These are phyloP conservation scores for Apiotrichum montevideense DNA, from an alignment of 1,284 basidiomycete species.

Conservation along the genomic window DNA sequence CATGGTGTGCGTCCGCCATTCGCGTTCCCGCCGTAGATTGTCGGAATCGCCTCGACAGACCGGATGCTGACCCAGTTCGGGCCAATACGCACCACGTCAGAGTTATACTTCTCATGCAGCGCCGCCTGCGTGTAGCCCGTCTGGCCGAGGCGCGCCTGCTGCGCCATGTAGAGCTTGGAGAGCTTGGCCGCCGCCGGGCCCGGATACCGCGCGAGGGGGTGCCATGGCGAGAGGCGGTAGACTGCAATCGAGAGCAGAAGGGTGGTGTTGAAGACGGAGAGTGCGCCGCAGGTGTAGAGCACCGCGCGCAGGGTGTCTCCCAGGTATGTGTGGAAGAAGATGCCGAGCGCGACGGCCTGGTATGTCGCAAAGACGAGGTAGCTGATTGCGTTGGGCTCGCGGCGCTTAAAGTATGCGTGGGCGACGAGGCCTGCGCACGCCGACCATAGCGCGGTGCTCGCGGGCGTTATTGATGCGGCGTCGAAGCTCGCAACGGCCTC, in stretches of 20 bases:
- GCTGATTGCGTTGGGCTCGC: too few relatives aligned
- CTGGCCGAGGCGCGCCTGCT: constrained; percentile 3
- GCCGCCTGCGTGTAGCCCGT: constrained; percentile 8
- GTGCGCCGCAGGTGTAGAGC: too few relatives aligned
- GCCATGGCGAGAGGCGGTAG: constrained; percentile 11
- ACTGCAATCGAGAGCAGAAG: neutral
- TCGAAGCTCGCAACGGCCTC: too few relatives aligned
- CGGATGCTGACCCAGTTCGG: constrained; percentile 80
- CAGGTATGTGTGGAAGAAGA: too few relatives aligned
- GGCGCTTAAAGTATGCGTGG: too few relatives aligned
- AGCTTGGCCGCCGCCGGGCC: constrained; percentile 5
- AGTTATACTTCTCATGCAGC: constrained; percentile 7
- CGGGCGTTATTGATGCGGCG: too few relatives aligned
- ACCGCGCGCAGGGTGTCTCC: too few relatives aligned
- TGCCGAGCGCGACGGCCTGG: too few relatives aligned
- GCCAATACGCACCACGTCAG: constrained; percentile 66
- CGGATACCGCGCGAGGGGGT: constrained; percentile 8
- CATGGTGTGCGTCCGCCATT: neutral
- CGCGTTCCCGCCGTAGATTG: constrained; percentile 64
- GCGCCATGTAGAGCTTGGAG: constrained; percentile 8
- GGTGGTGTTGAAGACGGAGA: neutral
- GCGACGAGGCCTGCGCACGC: too few relatives aligned
- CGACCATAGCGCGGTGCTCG: too few relatives aligned
- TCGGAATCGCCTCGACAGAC: constrained; percentile 66
- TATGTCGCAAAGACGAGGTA: too few relatives aligned